phyloP scores from a whole-genome alignment of 225 moss, liverwort and hornwort genomes.

The Pseudoscleropodium purum region DNA sequence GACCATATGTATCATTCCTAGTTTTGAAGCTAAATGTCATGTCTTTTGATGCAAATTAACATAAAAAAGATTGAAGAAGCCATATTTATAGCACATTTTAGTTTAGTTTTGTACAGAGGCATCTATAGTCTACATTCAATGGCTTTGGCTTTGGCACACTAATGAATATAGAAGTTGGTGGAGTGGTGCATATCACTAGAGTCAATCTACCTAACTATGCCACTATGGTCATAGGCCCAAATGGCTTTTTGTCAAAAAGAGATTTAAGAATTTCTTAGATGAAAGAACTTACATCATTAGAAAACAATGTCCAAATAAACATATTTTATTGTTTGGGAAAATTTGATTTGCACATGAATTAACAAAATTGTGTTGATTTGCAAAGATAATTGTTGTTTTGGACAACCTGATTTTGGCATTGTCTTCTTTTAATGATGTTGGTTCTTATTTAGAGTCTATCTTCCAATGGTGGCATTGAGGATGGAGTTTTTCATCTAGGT shows the following conservation, averaged over 20 bases:
- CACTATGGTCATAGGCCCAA: background rate
- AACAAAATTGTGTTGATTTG: background rate
- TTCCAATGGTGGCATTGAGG: too few species aligned
- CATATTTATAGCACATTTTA: background rate
- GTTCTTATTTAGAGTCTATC: too few species aligned
- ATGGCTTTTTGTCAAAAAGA: too few species aligned
- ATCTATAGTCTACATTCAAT: background rate
- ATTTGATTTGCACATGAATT: background rate
- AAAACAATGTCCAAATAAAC: background rate
- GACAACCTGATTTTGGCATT: too few species aligned
- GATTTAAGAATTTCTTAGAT: background rate
- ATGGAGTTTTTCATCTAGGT: too few species aligned
- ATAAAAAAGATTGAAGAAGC: background rate
- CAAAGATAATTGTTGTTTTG: too few species aligned
- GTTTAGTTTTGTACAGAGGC: background rate
- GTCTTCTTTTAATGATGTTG: too few species aligned
- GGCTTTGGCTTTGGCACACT: too few species aligned
- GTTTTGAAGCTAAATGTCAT: background rate
- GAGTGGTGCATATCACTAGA: too few species aligned
- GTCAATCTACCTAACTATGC: too few species aligned
- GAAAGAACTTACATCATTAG: background rate
- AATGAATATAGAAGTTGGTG: fast-evolving
- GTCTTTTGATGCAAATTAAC: background rate
- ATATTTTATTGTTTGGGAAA: too few species aligned
- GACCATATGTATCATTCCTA: background rate